Evolutionary conservation across 1,284 basidiomycete species (phyloP).

Genomic region (Cutaneotrichosporon cyanovorans): DNA sequence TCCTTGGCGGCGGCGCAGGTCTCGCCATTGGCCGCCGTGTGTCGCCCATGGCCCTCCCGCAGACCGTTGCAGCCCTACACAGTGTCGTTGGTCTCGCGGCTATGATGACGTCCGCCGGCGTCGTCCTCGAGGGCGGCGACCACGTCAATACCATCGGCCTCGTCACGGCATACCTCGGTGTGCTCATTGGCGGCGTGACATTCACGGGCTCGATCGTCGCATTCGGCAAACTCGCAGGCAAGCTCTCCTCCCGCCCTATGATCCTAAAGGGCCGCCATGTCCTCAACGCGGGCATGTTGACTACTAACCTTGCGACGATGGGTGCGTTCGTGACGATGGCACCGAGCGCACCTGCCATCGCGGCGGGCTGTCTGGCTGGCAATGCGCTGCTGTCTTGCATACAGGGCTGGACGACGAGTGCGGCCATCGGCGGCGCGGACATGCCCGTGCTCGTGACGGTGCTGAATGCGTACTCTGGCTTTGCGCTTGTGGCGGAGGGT

Average conservation of each 20-base stretch:
- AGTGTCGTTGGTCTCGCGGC: constrained; percentile 78
- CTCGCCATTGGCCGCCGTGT: constrained; percentile 65
- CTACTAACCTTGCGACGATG: constrained; percentile 62
- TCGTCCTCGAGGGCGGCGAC: constrained; percentile 58
- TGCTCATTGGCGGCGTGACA: constrained; percentile 59
- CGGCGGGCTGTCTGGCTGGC: constrained; percentile 64
- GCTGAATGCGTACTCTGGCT: constrained; percentile 79
- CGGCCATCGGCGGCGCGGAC: constrained; percentile 78
- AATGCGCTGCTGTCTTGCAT: constrained; percentile 69
- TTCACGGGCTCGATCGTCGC: constrained; percentile 61
- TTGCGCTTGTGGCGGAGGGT: constrained; percentile 83
- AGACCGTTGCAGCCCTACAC: constrained; percentile 65
- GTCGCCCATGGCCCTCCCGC: constrained; percentile 74
- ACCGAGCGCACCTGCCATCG: constrained; percentile 60
- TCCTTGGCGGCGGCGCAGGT: constrained; percentile 61
- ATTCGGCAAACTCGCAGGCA: constrained; percentile 72
- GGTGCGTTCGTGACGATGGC: constrained; percentile 64
- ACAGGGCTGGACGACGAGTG: constrained; percentile 69
- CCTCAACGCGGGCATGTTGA: constrained; percentile 61
- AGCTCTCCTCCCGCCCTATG: constrained; percentile 64
- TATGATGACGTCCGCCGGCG: constrained; percentile 70
- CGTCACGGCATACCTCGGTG: constrained; percentile 72
- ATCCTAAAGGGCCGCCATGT: constrained; percentile 66
- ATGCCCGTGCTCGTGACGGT: constrained; percentile 87
- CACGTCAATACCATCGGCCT: constrained; percentile 60